A percentile compares a stretch with the other conserved stretches of the same genome.
phyloP scores from a whole-genome alignment of 2,329 filamentous ascomycete genomes.

The Scytalidium sp. region DNA sequence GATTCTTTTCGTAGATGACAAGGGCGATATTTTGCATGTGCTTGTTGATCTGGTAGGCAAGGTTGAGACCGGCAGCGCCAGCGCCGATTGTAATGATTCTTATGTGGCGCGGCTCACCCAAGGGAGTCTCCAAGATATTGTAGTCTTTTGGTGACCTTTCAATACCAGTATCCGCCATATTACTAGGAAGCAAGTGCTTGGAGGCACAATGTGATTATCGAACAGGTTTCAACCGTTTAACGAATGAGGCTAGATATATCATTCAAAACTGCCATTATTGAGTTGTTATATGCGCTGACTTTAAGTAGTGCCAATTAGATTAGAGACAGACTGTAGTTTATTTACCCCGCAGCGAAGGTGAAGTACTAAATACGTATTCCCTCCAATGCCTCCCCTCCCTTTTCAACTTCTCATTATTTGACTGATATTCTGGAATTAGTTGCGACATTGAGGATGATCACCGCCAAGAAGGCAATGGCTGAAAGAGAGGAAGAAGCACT shows the following conservation, averaged over 20 bases:
- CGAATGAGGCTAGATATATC: background rate
- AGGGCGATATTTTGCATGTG: constrained; percentile 30
- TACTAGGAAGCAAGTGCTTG: too few relatives aligned
- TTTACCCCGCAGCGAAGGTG: background rate
- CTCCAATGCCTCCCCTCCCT: background rate
- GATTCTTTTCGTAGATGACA: constrained; percentile 48
- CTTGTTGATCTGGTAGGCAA: constrained; percentile 43
- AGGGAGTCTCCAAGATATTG: background rate
- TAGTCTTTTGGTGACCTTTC: background rate
- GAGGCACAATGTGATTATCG: too few relatives aligned
- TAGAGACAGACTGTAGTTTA: background rate
- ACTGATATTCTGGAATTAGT: too few relatives aligned
- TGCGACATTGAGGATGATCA: too few relatives aligned
- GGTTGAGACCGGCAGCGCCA: constrained; percentile 41
- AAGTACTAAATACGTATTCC: too few relatives aligned
- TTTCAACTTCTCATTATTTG: too few relatives aligned
- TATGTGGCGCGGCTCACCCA: constrained; percentile 1
- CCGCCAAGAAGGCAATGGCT: too few relatives aligned
- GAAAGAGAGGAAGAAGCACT: too few relatives aligned
- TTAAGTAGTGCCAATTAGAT: background rate
- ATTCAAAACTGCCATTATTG: background rate
- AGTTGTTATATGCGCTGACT: background rate
- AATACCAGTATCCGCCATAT: background rate
- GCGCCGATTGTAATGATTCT: constrained; percentile 40
- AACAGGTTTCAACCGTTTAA: background rate